Base-by-base conservation (phyloP, 495 filamentous ascomycete species). In the Penicillium antarcticum region DNA sequence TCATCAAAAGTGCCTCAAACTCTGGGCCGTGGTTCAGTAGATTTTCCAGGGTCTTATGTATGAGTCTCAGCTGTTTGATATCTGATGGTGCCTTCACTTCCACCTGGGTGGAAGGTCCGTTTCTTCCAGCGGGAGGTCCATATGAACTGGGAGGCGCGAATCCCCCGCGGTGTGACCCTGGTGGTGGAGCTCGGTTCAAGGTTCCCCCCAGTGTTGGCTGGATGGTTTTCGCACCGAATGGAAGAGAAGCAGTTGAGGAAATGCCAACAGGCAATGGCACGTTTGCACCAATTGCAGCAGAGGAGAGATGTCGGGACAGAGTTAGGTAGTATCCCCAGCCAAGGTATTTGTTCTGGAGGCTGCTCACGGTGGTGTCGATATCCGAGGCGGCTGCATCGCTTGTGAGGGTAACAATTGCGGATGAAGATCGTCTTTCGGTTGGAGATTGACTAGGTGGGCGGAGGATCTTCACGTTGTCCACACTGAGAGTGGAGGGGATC, bases 1-100 rank as follows among this genome's bases (percentile, higher is more conserved):
- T 86, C 94, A 97, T 97, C 3, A 99, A 80, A 1, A 95, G 76
- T 4, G 92, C 92, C 62, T 99, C 94, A 48, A 97, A 95, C 64
- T 95, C 89, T 0, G 88, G 86, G 0, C 92, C 91, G 54, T 91
- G 81, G 10, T 82, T 81, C 17, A 96, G 61, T 1, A 97, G 74
- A 4, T 73, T 74, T 57, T 97, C 94, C 31, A 95, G 72, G 0
- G 91, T 89, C 61, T 84, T 91, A 69, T 99, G 92, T 44, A 99
- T 96, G 31, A 95, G 73, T 39, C 82, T 84, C 2, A 97, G 71
- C 57, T 89, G 82, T 37, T 85, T 87, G 19, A 96, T 80, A 58
- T 97, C 88, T 9, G 78, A 71, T 3, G 94, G 95, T 8, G 87
- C 75, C 45, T 80, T 79, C 11, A 96, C 87, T 12, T 86, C 82